Evolutionary conservation across 371 early-diverging fungal species (phyloP), one percentile per base, ranked within the genome.

Genomic region (Haplosporangium sp.): DNA sequence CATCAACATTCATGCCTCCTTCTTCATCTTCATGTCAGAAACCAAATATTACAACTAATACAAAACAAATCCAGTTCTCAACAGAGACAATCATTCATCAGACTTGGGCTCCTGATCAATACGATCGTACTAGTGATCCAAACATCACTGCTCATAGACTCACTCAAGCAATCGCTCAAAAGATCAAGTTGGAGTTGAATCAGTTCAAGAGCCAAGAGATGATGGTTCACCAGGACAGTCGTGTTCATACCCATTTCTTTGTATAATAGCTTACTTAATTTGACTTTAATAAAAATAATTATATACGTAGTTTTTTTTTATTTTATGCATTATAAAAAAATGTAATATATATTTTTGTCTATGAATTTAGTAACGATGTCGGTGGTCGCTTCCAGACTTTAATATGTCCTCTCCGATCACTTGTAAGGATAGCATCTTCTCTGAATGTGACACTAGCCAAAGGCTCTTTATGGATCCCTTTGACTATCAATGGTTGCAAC

Each of bases 391-490:
- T 72, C 96, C 96, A 97, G 9, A 94, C 77, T 71, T 91, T 93
- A 48, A 97, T 85, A 39, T 88, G 84, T 1, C 98, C 98, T 15
- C 88, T 75, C 47, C 93, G 91, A 81, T 96, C 95, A 0, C 95
- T 92, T 0, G 96, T 96, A 20, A 96, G 89, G 34, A 98, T 85
- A 8, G 90, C 87, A 81, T 95, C 94, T 60, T 93, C 96, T n/a
- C 93, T 87, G 78, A 96, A 94, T 20, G 90, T 87, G 6, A 97
- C 71, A 3, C 90, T 88, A 20, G 89, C 86, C 42, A 95, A 73
- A 0, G 96, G 95, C 61, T 93, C 91, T 11, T 85, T 84, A 78
- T 96, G 96, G 9, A 96, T 86, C 0, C 86, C 86, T 69, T 91
- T 91, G 8, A 85, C 83, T 87, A 93, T 84, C 40, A 94, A 84